Evolutionary conservation across 1,284 basidiomycete genomes (phyloP), one percentile per base, ranked within the genome.

Genomic region (Vanrija humicola): DNA sequence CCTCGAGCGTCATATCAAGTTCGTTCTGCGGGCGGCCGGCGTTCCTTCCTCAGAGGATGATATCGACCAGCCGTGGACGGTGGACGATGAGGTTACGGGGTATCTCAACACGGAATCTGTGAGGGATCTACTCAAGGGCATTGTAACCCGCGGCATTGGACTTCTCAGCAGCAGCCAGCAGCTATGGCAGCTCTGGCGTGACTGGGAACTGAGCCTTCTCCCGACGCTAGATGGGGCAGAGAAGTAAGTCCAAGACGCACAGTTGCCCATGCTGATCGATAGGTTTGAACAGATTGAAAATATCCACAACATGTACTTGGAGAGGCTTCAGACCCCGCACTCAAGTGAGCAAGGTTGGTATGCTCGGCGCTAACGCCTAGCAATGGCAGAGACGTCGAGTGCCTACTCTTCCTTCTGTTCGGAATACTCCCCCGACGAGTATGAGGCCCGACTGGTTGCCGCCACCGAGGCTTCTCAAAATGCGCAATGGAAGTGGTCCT

Each of bases 381-480:
- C 66, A 10, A 81, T 86, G 51, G 87, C 90, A 39, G 83, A 87
- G 18, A 93, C 90, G 0, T 86, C 87, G 54, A 84, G 89, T 65
- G 79, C 83, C 3, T 96, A 93, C 71, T 95, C 92, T 2, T 83
- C 86, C 0, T 95, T 94, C 74, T 88, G 90, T 18, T 90, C 90
- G 0, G 82, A 82, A 42, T 82, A 87, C 73, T 84, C 84, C 56
- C 79, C 86, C 0, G 76, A 82, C 16, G 82, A 86, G 52, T 97
- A 97, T 68, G 90, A 94, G 69, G 67, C 77, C 0, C 76, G 86
- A 8, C 81, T 96, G 43, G 82, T 94, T 16, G 73, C 82, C 3
- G 89, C 89, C 1, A 90, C 89, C 23, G 87, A 88, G 70, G 73
- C 81, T 34, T 83, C 85, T 19, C 77, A 82, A 16, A 79, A 79